These are phyloP conservation scores for Ambrosia artemisiifolia DNA, from an alignment of 129 eudicot genomes.

Conservation along the genomic window DNA sequence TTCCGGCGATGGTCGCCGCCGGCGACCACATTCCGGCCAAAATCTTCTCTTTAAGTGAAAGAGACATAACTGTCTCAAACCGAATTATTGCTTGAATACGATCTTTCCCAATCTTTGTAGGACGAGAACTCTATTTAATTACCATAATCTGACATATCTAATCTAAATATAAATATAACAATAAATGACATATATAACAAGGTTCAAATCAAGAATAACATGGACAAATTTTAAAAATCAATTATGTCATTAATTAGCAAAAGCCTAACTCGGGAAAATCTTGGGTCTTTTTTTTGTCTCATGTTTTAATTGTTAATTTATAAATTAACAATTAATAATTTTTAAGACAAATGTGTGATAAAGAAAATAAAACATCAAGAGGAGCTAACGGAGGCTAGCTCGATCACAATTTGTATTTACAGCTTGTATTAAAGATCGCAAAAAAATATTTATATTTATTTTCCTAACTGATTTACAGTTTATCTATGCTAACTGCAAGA, in stretches of 20 bases:
- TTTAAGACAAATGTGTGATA: too few relatives aligned
- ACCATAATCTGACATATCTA: too few relatives aligned
- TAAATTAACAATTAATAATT: too few relatives aligned
- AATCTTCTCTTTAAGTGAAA: background rate
- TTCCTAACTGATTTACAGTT: slow-evolving; percentile 17
- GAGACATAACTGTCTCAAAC: background rate
- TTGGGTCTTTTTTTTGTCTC: too few relatives aligned
- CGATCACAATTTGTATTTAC: background rate
- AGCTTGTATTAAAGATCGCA: background rate
- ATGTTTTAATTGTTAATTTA: too few relatives aligned
- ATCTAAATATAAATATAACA: too few relatives aligned
- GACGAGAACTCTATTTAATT: background rate
- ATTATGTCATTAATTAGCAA: too few relatives aligned
- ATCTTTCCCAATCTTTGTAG: background rate
- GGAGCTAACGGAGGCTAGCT: background rate
- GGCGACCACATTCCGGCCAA: too few relatives aligned
- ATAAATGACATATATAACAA: background rate
- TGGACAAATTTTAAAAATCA: too few relatives aligned
- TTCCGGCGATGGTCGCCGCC: too few relatives aligned
- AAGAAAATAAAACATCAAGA: background rate
- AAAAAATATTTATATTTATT: background rate
- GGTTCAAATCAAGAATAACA: background rate
- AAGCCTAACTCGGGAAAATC: too few relatives aligned
- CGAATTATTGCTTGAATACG: background rate
- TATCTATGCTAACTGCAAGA: slow-evolving; percentile 7